Conservation (phyloP, 176 grass and related monocot genomes). For the Puccinellia tenuiflora region DNA sequence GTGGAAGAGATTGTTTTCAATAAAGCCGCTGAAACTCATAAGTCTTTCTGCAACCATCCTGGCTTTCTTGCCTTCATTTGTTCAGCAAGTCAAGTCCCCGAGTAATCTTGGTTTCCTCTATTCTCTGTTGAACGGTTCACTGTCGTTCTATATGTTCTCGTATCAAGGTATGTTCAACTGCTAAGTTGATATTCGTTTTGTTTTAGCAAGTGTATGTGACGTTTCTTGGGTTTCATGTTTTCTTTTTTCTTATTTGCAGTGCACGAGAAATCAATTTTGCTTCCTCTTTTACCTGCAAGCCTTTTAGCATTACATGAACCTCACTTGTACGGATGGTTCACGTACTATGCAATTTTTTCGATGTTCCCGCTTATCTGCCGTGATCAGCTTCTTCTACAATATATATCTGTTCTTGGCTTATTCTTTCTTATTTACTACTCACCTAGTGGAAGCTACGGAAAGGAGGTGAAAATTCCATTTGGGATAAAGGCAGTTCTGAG, state of each 20-base stretch:
- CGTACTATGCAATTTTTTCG: slow-evolving; percentile 74
- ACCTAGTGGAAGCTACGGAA: slow-evolving; percentile 27
- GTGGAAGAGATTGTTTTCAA: slow-evolving; percentile 76
- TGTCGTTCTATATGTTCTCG: slow-evolving; percentile 91
- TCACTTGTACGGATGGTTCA: slow-evolving; percentile 70
- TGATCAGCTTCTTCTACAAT: slow-evolving; percentile 78
- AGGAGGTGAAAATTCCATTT: slow-evolving; percentile 18
- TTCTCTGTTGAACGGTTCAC: slow-evolving; percentile 69
- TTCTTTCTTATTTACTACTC: slow-evolving; percentile 77
- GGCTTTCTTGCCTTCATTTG: slow-evolving; percentile 78
- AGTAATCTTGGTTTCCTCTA: slow-evolving; percentile 87
- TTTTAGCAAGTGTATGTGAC: neutral
- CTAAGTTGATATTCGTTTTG: neutral
- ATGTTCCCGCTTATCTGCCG: slow-evolving; percentile 77
- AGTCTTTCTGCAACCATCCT: slow-evolving; percentile 71
- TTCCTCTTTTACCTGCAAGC: slow-evolving; percentile 89
- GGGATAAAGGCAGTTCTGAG: slow-evolving; percentile 40
- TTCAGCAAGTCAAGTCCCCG: slow-evolving; percentile 82
- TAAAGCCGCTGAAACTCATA: slow-evolving; percentile 62
- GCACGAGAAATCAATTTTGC: slow-evolving; percentile 97
- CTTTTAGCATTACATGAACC: slow-evolving; percentile 75
- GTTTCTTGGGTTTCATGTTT: neutral
- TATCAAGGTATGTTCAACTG: slow-evolving; percentile 68
- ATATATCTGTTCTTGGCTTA: slow-evolving; percentile 57
- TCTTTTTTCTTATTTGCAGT: slow-evolving; percentile 47